phyloP scores from a whole-genome alignment of 139 green algal genomes.

The Haematococcus sp. region DNA sequence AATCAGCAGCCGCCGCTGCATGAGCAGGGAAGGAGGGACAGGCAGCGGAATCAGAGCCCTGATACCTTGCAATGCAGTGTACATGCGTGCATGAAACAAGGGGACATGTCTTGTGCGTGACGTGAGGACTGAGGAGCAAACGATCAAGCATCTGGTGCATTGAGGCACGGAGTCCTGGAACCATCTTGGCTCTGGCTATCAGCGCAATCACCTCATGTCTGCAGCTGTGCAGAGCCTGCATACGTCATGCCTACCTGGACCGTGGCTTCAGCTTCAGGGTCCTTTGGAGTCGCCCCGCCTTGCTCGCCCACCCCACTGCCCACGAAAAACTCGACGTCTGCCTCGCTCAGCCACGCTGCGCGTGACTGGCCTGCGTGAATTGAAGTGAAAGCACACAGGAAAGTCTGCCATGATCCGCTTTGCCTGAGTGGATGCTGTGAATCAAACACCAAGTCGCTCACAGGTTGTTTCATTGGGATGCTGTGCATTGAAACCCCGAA shows the following conservation, averaged over 20 bases:
- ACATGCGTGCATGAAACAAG: slow-evolving; percentile 1
- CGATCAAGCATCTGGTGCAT: too few relatives aligned
- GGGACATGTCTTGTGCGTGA: too few relatives aligned
- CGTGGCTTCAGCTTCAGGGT: slow-evolving; percentile 24
- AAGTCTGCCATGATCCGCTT: neutral
- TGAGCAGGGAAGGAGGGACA: neutral
- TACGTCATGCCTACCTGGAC: slow-evolving; percentile 22
- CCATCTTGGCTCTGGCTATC: too few relatives aligned
- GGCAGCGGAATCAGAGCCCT: too few relatives aligned
- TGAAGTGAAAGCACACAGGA: too few relatives aligned
- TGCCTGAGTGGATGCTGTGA: neutral
- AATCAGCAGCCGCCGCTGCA: slow-evolving; percentile 41
- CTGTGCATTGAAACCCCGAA: too few relatives aligned
- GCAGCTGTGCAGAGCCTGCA: too few relatives aligned
- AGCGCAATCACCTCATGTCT: too few relatives aligned
- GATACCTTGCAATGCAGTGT: slow-evolving; percentile 1
- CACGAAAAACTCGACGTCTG: slow-evolving; percentile 67
- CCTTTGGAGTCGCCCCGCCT: slow-evolving; percentile 13
- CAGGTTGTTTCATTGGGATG: too few relatives aligned
- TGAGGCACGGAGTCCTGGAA: too few relatives aligned
- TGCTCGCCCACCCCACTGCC: slow-evolving; percentile 30
- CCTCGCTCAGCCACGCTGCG: slow-evolving; percentile 59
- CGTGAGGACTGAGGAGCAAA: too few relatives aligned
- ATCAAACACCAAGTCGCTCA: neutral
- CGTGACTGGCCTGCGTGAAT: slow-evolving; percentile 25